A percentile compares a stretch with the other conserved stretches of the same genome.
Evolutionary conservation across 768 basidiomycete species (phyloP).

Genomic region (Hypholoma sublateritium): DNA sequence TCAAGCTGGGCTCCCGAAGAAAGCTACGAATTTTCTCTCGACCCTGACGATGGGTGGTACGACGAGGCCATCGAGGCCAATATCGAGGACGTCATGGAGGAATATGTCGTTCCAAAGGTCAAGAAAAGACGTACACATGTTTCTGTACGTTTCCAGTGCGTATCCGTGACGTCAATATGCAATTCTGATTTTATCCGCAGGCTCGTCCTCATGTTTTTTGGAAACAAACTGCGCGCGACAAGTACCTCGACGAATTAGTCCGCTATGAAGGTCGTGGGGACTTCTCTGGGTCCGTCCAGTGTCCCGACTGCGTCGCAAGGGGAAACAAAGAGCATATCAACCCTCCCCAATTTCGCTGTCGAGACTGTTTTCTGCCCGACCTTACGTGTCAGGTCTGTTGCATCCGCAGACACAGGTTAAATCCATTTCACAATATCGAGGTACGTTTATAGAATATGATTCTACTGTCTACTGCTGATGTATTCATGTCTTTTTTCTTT

Average conservation of each 20-base stretch:
- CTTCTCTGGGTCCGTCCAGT: not conserved
- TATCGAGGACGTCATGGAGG: too few species aligned
- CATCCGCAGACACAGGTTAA: not conserved
- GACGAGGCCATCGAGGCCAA: too few species aligned
- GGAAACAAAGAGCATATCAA: not conserved
- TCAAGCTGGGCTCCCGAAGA: too few species aligned
- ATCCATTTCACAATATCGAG: conserved; percentile 8
- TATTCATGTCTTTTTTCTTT: not conserved
- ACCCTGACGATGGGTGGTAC: too few species aligned
- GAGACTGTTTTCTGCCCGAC: conserved; percentile 7
- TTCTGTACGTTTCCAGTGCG: too few species aligned
- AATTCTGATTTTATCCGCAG: too few species aligned
- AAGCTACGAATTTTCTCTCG: too few species aligned
- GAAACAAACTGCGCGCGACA: conserved; percentile 2
- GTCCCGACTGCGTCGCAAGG: conserved; percentile 8
- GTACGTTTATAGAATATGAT: not conserved
- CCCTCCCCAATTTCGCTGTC: conserved; percentile 3
- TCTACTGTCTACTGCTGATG: too few species aligned
- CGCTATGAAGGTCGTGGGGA: conserved; percentile 7
- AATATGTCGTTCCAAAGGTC: too few species aligned
- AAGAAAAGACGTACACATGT: too few species aligned
- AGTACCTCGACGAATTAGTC: conserved; percentile 9
- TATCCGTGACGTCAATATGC: too few species aligned
- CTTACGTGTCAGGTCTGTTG: conserved; percentile 1
- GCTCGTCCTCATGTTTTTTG: too few species aligned